Conservation (phyloP, 108 stramenopile species). For the Nitzschia palea region DNA sequence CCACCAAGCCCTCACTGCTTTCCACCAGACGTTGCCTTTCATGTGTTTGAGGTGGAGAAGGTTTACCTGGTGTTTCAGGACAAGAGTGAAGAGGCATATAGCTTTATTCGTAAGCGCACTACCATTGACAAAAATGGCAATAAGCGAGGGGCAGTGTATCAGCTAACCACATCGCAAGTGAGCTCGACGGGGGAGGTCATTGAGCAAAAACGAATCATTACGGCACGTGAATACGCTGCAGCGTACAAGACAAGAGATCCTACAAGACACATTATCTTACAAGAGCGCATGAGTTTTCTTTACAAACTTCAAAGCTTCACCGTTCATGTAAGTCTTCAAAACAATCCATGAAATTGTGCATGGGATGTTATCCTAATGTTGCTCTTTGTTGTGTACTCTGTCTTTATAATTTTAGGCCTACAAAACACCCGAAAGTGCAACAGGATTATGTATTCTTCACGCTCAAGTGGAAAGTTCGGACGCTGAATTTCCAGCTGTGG, state of each 20-base stretch:
- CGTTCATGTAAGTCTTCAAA: slow-evolving; percentile 65
- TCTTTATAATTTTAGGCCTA: slow-evolving; percentile 32
- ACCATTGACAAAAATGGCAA: slow-evolving; percentile 28
- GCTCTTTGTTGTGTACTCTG: too few relatives aligned
- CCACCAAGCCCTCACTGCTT: slow-evolving; percentile 52
- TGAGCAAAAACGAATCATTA: slow-evolving; percentile 63
- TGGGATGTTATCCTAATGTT: too few relatives aligned
- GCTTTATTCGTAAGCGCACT: slow-evolving; percentile 77
- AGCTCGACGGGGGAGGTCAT: slow-evolving; percentile 57
- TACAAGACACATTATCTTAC: slow-evolving; percentile 68
- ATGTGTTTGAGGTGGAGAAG: slow-evolving; percentile 83
- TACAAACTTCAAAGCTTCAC: slow-evolving; percentile 75
- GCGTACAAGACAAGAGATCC: slow-evolving; percentile 59
- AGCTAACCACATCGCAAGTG: slow-evolving; percentile 65
- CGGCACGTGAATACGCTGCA: slow-evolving; percentile 70
- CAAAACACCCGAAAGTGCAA: slow-evolving; percentile 42
- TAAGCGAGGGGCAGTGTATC: slow-evolving; percentile 57
- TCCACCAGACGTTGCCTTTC: slow-evolving; percentile 60
- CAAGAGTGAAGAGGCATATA: slow-evolving; percentile 52
- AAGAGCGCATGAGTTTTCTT: slow-evolving; percentile 76
- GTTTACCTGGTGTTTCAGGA: slow-evolving; percentile 44
- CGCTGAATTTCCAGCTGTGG: slow-evolving; percentile 36
- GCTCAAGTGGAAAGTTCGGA: slow-evolving; percentile 59
- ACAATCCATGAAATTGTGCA: too few relatives aligned
- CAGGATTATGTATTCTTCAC: slow-evolving; percentile 76